Percentiles rank a stretch among this genome's conserved stretches.
These are phyloP conservation scores for Hypoxylon fuscum DNA, from an alignment of 495 filamentous ascomycete genomes.

Conservation along the genomic window DNA sequence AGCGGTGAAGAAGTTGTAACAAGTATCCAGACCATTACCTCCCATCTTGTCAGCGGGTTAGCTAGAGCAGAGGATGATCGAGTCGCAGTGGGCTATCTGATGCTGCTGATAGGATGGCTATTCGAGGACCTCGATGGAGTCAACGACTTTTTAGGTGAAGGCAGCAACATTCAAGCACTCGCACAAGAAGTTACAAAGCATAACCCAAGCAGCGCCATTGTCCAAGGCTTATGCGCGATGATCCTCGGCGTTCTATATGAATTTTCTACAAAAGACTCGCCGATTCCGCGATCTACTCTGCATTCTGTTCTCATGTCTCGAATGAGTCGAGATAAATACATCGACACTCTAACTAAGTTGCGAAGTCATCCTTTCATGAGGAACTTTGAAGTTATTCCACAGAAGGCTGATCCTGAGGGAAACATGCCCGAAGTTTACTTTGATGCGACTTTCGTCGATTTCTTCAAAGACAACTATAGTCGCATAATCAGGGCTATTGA, in stretches of 20 bases:
- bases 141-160: constrained; percentile 94
- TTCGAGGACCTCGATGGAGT: constrained; percentile 92
- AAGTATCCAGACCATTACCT: constrained; percentile 85
- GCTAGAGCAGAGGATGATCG: constrained; percentile 82
- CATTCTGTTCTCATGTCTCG: constrained; percentile 81
- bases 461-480: constrained; percentile 94
- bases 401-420: constrained; percentile 65
- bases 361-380: constrained; percentile 83
- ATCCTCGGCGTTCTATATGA: constrained; percentile 92
- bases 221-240: constrained; percentile 83
- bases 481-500: constrained; percentile 88
- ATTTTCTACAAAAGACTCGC: constrained; percentile 96
- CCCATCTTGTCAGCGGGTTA: constrained; percentile 79
- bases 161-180: constrained; percentile 87
- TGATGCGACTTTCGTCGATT: constrained; percentile 87
- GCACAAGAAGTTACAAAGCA: constrained; percentile 68
- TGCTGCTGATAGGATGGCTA: constrained; percentile 91
- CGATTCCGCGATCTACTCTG: constrained; percentile 82
- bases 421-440: constrained; percentile 84
- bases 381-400: constrained; percentile 88
- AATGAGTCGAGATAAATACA: constrained; percentile 87
- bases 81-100: constrained; percentile 85
- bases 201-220: constrained; percentile 70
- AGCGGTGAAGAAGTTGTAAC: constrained; percentile 95
- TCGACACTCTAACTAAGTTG: constrained; percentile 82